phyloP scores from a whole-genome alignment of 495 filamentous ascomycete species.

The Penicillium parvum region DNA sequence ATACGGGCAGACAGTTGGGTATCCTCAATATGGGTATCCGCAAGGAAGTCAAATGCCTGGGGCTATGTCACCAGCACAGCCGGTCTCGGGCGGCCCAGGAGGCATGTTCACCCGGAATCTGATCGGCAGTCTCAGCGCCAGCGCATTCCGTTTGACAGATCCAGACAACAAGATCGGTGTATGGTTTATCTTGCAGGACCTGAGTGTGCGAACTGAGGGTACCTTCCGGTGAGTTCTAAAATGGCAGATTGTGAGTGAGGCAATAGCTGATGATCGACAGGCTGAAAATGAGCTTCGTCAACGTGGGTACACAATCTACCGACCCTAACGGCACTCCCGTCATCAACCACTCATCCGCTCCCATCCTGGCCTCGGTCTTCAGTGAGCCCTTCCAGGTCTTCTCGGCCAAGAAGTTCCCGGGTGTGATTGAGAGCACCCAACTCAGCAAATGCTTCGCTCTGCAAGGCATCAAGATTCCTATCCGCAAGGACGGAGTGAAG shows the following conservation, averaged over 20 bases:
- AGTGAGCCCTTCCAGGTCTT: slow-evolving; percentile 90
- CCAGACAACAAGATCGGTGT: slow-evolving; percentile 80
- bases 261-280: slow-evolving; percentile 28
- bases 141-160: slow-evolving; percentile 82
- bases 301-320: slow-evolving; percentile 57
- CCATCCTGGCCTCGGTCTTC: slow-evolving; percentile 83
- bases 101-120: slow-evolving; percentile 97
- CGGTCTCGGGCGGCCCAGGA: slow-evolving; percentile 50
- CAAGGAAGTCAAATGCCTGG: slow-evolving; percentile 31
- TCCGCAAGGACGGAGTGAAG: slow-evolving; percentile 77
- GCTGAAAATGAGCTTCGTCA: slow-evolving; percentile 77
- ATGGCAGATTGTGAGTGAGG: neutral
- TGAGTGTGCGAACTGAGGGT: slow-evolving; percentile 91
- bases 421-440: slow-evolving; percentile 90
- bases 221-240: slow-evolving; percentile 65
- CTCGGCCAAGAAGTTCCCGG: slow-evolving; percentile 96
- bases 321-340: slow-evolving; percentile 34
- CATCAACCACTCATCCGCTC: slow-evolving; percentile 76
- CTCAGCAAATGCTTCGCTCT: slow-evolving; percentile 90
- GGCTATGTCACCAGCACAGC: slow-evolving; percentile 37
- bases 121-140: slow-evolving; percentile 87
- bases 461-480: slow-evolving; percentile 96
- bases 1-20: slow-evolving; percentile 43
- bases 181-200: slow-evolving; percentile 96
- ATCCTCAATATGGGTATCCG: slow-evolving; percentile 33